Conservation (phyloP, 768 basidiomycete genomes). For the Nidula microcarpa region DNA sequence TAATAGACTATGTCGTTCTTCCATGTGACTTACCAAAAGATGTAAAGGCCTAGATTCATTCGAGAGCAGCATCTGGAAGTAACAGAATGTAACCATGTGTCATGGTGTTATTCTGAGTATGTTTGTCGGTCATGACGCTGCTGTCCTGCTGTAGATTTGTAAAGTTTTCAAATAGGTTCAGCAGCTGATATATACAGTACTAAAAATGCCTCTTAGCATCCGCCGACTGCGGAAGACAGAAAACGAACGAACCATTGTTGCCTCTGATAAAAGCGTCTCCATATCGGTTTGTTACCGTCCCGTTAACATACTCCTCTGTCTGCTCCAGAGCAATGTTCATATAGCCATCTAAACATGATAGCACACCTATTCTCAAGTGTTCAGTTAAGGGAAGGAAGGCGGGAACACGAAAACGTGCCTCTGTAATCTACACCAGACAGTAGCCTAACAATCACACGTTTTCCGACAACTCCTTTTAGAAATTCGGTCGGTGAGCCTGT, state of each 20-base stretch:
- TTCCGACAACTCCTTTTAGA: slow-evolving; percentile 94
- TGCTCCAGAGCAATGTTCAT: slow-evolving; percentile 99
- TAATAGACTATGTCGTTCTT: no score
- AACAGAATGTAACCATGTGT: no score
- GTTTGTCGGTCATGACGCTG: no score
- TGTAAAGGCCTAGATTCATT: no score
- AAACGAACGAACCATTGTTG: slow-evolving; percentile 67
- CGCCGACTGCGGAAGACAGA: background rate
- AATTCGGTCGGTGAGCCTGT: slow-evolving; percentile 91
- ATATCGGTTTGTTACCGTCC: slow-evolving; percentile 81
- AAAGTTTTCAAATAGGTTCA: slow-evolving; percentile 25
- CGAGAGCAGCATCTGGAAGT: no score
- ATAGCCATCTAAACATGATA: slow-evolving; percentile 96
- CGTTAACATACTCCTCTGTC: slow-evolving; percentile 93
- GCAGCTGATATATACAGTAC: slow-evolving; percentile 80
- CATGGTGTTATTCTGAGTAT: no score
- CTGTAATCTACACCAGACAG: slow-evolving; percentile 92
- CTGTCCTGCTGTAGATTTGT: no score
- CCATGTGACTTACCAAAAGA: no score
- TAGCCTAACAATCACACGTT: slow-evolving; percentile 87
- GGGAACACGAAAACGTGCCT: slow-evolving; percentile 44
- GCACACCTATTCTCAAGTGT: slow-evolving; percentile 54
- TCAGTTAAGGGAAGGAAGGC: background rate
- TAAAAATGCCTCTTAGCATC: slow-evolving; percentile 18
- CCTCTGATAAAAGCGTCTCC: slow-evolving; percentile 96